Evolutionary conservation across 2,329 filamentous ascomycete species (phyloP), one percentile per base, ranked within the genome.

Genomic region (Chaetoscypha palmicola): DNA sequence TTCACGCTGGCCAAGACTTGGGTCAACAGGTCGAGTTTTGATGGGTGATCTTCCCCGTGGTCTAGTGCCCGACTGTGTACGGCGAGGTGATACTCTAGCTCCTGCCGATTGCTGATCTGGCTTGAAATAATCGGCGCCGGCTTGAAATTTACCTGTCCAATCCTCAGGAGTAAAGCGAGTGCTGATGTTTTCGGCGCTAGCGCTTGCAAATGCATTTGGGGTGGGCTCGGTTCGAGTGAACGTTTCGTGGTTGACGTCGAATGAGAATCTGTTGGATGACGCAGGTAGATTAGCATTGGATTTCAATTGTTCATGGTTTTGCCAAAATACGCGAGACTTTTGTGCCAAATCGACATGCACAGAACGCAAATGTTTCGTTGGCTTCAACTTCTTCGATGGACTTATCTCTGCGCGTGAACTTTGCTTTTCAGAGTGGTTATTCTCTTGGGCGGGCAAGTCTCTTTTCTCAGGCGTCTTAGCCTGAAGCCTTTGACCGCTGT

Each of bases 131-230:
- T 56, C 53, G 17, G 47, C 50, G 9, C 59, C 59, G 33, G 57
- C 60, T 35, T 57, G 50, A 39, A 63, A 63, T 41, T 58, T 62
- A 4, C 58, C 59, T 46, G 57, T 49, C 61, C 61, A 63, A 40
- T 77, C 70, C 11, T 71, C 69, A 3, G 72, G 65, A 16, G 70
- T 70, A 60, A 82, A 82, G 30, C 66, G 73, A 14, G 77, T 81
- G 59, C 78, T 77, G 52, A 82, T 81, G 40, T 73, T 76, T 45
- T 82, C 76, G 16, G 72, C 65, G 53, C 73, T 80, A 45, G 62
- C 71, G 47, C 69, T 70, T 30, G 65, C 57, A 47, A 78, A 76
- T 2, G 60, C 61, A 32, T 65, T 61, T 26, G 58, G 62, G 16
- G 63, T 58, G n/a, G 65, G 57, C 8, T 63, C 60, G 4, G 66